Percentiles rank a stretch among this genome's conserved stretches.
These are phyloP conservation scores for Eucalyptus curtisii DNA, from an alignment of 345 rosid species.

Conservation along the genomic window DNA sequence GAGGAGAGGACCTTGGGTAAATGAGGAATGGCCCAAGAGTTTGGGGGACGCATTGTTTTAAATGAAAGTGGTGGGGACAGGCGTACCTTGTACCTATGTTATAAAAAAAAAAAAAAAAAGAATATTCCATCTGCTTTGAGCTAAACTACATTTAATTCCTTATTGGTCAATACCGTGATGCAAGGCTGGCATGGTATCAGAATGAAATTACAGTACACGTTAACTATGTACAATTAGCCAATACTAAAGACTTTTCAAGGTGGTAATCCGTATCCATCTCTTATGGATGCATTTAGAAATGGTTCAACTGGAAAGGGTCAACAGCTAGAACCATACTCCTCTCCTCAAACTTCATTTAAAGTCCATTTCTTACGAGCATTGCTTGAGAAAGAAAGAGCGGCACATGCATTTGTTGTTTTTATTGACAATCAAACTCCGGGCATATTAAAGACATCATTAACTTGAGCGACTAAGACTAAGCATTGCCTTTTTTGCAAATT, in stretches of 20 bases:
- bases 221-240: not conserved
- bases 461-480: not conserved
- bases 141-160: not conserved
- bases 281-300: not conserved
- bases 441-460: not conserved
- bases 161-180: not conserved
- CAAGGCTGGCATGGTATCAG: not conserved
- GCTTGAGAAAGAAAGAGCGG: not conserved
- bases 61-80: not conserved
- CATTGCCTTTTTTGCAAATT: not conserved
- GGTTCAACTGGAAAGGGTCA: not conserved
- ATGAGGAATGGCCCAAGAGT: not conserved
- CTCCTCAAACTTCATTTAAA: not conserved
- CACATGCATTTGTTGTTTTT: not conserved
- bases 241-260: not conserved
- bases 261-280: not conserved
- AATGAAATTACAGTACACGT: not conserved
- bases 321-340: not conserved
- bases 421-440: not conserved
- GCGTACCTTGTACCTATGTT: not conserved
- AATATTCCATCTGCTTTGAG: not conserved
- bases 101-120: not conserved
- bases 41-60: not conserved
- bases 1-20: not conserved
- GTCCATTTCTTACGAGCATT: not conserved